Conservation (phyloP, 2,329 filamentous ascomycete genomes). For the Diplocarpon mali region DNA sequence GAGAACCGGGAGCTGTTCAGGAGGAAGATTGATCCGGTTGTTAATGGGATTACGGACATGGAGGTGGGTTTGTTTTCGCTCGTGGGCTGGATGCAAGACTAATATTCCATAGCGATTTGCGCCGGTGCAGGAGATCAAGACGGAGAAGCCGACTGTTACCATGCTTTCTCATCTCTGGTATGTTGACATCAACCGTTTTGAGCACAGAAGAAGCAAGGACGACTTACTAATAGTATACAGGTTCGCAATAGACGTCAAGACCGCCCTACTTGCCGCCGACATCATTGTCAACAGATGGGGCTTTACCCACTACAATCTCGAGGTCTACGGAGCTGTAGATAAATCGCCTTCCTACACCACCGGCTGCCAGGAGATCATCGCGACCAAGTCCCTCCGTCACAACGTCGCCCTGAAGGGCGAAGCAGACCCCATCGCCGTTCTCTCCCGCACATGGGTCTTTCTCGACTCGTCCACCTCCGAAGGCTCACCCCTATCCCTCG, state of each 20-base stretch:
- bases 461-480: constrained; percentile 43
- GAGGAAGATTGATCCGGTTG: constrained; percentile 47
- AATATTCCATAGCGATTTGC: constrained; percentile 35
- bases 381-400: constrained; percentile 20
- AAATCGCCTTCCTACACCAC: constrained; percentile 49
- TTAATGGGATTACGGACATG: constrained; percentile 53
- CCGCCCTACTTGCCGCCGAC: constrained; percentile 49
- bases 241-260: constrained; percentile 49
- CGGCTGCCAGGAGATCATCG: constrained; percentile 37
- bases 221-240: constrained; percentile 15
- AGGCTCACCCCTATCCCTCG: constrained; percentile 43
- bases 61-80: not conserved
- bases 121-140: constrained; percentile 47
- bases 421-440: constrained; percentile 32
- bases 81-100: not conserved
- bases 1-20: constrained; percentile 45
- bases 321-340: constrained; percentile 53
- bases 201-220: no score
- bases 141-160: constrained; percentile 47
- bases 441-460: constrained; percentile 21
- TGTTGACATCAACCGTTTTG: not conserved
- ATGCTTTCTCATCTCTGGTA: constrained; percentile 49
- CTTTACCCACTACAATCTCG: constrained; percentile 51
- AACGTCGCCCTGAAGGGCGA: constrained; percentile 29
- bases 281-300: constrained; percentile 55